phyloP scores from a whole-genome alignment of 1,139 yeast species.

The Debaryomyces sp. region DNA sequence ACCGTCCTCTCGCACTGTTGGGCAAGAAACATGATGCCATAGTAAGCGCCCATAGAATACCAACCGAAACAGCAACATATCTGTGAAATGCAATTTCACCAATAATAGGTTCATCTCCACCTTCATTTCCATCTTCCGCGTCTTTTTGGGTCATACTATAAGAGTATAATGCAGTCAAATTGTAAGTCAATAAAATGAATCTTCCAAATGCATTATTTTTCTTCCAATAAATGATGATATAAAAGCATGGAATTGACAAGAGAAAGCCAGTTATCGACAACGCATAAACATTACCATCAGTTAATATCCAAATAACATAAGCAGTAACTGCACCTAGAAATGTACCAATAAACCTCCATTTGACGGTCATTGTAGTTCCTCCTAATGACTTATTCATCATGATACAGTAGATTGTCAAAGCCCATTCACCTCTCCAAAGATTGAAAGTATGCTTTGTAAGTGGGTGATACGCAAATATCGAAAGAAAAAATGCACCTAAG shows the following conservation, averaged over 20 bases:
- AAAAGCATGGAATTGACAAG: slow-evolving; percentile 65
- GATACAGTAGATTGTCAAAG: slow-evolving; percentile 74
- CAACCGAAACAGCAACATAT: slow-evolving; percentile 69
- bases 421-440: slow-evolving; percentile 85
- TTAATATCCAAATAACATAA: slow-evolving; percentile 56
- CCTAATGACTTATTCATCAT: slow-evolving; percentile 89
- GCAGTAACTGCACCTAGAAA: slow-evolving; percentile 71
- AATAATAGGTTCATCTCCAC: slow-evolving; percentile 69
- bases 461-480: slow-evolving; percentile 69
- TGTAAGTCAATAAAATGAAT: slow-evolving; percentile 74
- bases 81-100: slow-evolving; percentile 82
- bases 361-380: slow-evolving; percentile 79
- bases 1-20: slow-evolving; percentile 69
- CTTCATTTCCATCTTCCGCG: slow-evolving; percentile 68
- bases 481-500: slow-evolving; percentile 68
- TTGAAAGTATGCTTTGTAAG: slow-evolving; percentile 55
- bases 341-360: slow-evolving; percentile 77
- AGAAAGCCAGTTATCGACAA: slow-evolving; percentile 61
- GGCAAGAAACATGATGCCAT: slow-evolving; percentile 70
- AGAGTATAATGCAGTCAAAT: slow-evolving; percentile 76
- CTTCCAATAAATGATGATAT: slow-evolving; percentile 69
- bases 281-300: slow-evolving; percentile 58
- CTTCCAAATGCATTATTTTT: slow-evolving; percentile 67
- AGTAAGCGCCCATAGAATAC: slow-evolving; percentile 75
- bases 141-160: slow-evolving; percentile 67